A percentile compares a stretch with the other conserved stretches of the same genome.
Conservation (phyloP, 192 early-diverging fungal species). For the Lobosporangium transversale region DNA sequence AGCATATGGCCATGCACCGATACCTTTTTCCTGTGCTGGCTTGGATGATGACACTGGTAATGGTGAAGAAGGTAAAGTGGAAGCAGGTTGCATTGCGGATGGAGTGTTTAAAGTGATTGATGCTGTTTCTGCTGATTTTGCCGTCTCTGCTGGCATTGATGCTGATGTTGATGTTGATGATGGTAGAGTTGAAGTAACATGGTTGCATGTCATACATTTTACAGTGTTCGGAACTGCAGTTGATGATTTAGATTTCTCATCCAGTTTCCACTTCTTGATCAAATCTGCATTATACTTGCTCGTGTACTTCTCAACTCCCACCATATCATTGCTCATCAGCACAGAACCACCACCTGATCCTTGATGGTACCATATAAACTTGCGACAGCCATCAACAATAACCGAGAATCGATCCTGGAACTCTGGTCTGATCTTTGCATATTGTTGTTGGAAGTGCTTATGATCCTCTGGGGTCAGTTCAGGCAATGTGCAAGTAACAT, state of each 20-base stretch:
- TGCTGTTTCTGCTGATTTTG: neutral
- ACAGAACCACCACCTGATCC: conserved; percentile 18
- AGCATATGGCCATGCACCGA: too few species aligned
- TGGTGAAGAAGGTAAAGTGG: too few species aligned
- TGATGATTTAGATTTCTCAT: neutral
- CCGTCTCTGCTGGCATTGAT: neutral
- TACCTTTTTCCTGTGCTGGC: too few species aligned
- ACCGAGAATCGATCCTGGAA: conserved; percentile 34
- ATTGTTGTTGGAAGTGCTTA: conserved; percentile 17
- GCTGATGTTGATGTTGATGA: too few species aligned
- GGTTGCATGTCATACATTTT: too few species aligned
- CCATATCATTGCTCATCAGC: neutral
- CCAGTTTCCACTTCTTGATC: neutral
- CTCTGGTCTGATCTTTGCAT: conserved; percentile 25
- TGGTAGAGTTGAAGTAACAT: too few species aligned
- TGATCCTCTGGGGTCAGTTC: conserved; percentile 17
- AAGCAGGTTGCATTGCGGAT: too few species aligned
- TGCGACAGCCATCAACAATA: conserved; percentile 10
- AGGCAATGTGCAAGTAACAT: conserved; percentile 1
- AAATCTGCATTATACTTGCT: conserved; percentile 16
- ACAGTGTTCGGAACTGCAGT: too few species aligned
- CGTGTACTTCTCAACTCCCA: conserved; percentile 30
- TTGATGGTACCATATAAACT: conserved; percentile 16
- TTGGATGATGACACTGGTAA: too few species aligned
- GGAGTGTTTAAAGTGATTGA: too few species aligned